Conservation (phyloP, 768 basidiomycete species). For the Neoboletus brunneissimus region DNA sequence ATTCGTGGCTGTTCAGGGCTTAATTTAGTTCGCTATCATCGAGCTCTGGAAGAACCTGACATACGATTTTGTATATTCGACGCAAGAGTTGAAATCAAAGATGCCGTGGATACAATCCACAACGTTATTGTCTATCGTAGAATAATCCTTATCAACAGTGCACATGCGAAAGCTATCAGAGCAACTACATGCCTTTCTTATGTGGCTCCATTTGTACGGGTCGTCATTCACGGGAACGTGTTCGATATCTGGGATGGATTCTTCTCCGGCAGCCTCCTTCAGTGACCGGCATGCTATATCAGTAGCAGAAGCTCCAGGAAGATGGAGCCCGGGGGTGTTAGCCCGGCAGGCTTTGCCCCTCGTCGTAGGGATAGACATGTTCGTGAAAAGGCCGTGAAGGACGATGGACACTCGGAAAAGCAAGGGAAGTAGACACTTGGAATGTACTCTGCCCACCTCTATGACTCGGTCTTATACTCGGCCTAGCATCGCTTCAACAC, state of each 20-base stretch:
- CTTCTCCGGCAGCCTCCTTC: conserved; percentile 2
- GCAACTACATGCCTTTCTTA: conserved; percentile 47
- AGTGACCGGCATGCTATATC: conserved; percentile 1
- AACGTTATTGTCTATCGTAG: conserved; percentile 21
- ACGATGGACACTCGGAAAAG: conserved; percentile 6
- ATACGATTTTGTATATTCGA: conserved; percentile 32
- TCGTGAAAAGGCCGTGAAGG: conserved; percentile 1
- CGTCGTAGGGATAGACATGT: conserved; percentile 11
- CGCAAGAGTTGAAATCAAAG: conserved; percentile 24
- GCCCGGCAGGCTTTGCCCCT: not conserved
- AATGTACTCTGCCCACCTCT: conserved; percentile 3
- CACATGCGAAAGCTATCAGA: not conserved
- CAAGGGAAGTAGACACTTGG: not conserved
- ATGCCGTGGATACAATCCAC: conserved; percentile 27
- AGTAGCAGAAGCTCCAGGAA: not conserved
- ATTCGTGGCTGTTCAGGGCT: conserved; percentile 51
- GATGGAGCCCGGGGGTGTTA: not conserved
- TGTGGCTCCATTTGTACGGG: conserved; percentile 55
- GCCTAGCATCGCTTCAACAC: not conserved
- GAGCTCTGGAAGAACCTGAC: conserved; percentile 2
- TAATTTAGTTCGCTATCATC: not conserved
- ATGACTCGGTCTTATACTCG: conserved; percentile 20
- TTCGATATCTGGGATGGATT: conserved; percentile 32
- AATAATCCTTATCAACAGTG: not conserved
- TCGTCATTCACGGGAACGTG: conserved; percentile 50